phyloP scores from a whole-genome alignment of 441 rosid genomes.

The Populus hybrid region DNA sequence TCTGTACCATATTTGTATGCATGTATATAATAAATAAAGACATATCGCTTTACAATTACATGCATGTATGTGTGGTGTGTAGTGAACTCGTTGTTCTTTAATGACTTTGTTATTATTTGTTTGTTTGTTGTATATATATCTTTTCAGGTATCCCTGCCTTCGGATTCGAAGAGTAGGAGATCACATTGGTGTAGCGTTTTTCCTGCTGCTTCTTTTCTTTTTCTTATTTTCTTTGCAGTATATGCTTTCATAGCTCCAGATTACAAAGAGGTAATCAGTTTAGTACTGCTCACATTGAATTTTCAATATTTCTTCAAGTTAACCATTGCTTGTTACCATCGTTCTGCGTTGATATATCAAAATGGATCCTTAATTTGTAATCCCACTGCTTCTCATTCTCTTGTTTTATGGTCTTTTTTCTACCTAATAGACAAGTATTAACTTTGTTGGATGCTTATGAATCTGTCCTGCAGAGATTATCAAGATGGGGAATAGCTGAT shows the following conservation, averaged over 20 bases:
- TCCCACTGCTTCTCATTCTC: neutral
- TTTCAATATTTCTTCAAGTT: neutral
- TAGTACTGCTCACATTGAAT: neutral
- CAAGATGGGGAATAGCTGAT: constrained; percentile 34
- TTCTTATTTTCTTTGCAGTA: constrained; percentile 38
- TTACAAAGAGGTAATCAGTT: constrained; percentile 38
- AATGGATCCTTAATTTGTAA: neutral
- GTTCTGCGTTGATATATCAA: neutral
- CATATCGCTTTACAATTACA: neutral
- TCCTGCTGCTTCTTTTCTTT: constrained; percentile 40
- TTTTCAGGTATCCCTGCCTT: constrained; percentile 32
- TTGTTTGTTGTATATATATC: neutral
- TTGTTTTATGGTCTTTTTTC: neutral
- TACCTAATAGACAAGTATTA: neutral
- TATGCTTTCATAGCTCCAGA: constrained; percentile 35
- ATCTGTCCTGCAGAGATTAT: constrained; percentile 37
- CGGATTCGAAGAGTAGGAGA: constrained; percentile 33
- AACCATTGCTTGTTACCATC: neutral
- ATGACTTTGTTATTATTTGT: neutral
- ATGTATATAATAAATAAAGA: neutral
- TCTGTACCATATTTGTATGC: neutral
- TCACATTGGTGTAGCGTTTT: constrained; percentile 35
- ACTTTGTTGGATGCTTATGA: constrained; percentile 13
- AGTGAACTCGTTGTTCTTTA: constrained; percentile 1
- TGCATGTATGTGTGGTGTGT: neutral